These are phyloP conservation scores for Tuber magnatum DNA, from an alignment of 495 filamentous ascomycete species.

Conservation along the genomic window DNA sequence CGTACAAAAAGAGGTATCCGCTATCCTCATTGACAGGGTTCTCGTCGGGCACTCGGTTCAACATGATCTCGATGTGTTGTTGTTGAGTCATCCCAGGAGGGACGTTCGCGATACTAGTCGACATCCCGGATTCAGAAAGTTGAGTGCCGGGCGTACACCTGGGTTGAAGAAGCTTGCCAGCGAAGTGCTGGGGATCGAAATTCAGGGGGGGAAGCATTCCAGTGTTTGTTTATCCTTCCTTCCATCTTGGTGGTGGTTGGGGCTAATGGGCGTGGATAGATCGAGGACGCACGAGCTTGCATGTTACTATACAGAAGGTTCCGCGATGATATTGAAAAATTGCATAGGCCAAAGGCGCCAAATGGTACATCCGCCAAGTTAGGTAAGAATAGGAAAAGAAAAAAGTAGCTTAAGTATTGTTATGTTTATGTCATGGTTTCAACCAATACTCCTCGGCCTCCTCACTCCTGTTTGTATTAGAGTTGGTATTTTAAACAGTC, in stretches of 20 bases:
- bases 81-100: slow-evolving; percentile 65
- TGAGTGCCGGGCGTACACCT: slow-evolving; percentile 67
- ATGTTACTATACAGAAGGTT: slow-evolving; percentile 78
- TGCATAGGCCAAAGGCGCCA: slow-evolving; percentile 61
- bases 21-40: slow-evolving; percentile 64
- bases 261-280: slow-evolving; percentile 33
- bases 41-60: slow-evolving; percentile 85
- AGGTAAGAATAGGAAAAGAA: slow-evolving; percentile 47
- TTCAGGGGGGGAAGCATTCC: slow-evolving; percentile 67
- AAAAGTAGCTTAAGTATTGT: slow-evolving; percentile 47
- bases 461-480: not conserved
- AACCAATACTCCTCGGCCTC: not conserved
- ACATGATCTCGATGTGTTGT: slow-evolving; percentile 72
- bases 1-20: slow-evolving; percentile 65
- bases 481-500: not conserved
- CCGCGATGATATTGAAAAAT: slow-evolving; percentile 74
- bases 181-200: slow-evolving; percentile 72
- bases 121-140: slow-evolving; percentile 61
- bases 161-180: slow-evolving; percentile 65
- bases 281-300: slow-evolving; percentile 83
- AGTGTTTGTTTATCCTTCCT: slow-evolving; percentile 44
- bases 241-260: not conserved
- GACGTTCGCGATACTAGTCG: slow-evolving; percentile 80
- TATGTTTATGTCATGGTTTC: not conserved
- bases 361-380: slow-evolving; percentile 42